Evolutionary conservation across 2,329 filamentous ascomycete genomes (phyloP).

Genomic region (Rhytidhysteron rufulum): DNA sequence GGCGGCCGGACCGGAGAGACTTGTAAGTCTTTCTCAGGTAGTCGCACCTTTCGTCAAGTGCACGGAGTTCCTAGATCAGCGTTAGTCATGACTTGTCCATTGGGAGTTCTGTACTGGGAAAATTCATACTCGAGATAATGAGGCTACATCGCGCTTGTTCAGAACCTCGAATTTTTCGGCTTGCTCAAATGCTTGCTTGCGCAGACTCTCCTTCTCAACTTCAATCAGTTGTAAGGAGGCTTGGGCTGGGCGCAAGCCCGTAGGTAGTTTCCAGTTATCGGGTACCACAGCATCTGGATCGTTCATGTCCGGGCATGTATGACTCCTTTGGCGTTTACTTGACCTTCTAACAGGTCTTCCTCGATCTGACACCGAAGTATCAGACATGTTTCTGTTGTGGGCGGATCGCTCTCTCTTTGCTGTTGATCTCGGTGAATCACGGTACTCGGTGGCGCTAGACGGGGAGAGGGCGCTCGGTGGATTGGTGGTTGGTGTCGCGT

Average conservation of each 20-base stretch:
- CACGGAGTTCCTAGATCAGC: slow-evolving; percentile 61
- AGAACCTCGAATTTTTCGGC: slow-evolving; percentile 39
- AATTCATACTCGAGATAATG: slow-evolving; percentile 56
- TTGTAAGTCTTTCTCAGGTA: slow-evolving; percentile 75
- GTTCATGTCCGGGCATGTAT: slow-evolving; percentile 31
- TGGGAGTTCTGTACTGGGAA: not conserved
- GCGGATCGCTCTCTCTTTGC: slow-evolving; percentile 23
- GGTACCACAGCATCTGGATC: slow-evolving; percentile 16
- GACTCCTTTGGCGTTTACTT: slow-evolving; percentile 28
- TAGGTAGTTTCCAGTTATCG: slow-evolving; percentile 34
- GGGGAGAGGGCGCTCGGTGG: slow-evolving; percentile 29
- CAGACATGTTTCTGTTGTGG: slow-evolving; percentile 34
- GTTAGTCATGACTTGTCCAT: slow-evolving; percentile 12
- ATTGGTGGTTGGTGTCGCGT: slow-evolving; percentile 28
- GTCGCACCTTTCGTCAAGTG: slow-evolving; percentile 72
- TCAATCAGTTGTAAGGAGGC: slow-evolving; percentile 30
- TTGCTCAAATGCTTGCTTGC: slow-evolving; percentile 37
- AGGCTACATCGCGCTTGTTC: slow-evolving; percentile 36
- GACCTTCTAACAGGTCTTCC: slow-evolving; percentile 31
- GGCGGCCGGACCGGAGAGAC: slow-evolving; percentile 69
- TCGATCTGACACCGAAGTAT: slow-evolving; percentile 36
- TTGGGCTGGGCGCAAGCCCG: slow-evolving; percentile 33
- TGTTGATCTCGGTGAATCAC: slow-evolving; percentile 29
- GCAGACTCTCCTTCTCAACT: slow-evolving; percentile 32
- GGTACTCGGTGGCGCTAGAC: slow-evolving; percentile 18